These are phyloP conservation scores for Polygonum aviculare DNA, from an alignment of 148 eudicot genomes.

Conservation along the genomic window DNA sequence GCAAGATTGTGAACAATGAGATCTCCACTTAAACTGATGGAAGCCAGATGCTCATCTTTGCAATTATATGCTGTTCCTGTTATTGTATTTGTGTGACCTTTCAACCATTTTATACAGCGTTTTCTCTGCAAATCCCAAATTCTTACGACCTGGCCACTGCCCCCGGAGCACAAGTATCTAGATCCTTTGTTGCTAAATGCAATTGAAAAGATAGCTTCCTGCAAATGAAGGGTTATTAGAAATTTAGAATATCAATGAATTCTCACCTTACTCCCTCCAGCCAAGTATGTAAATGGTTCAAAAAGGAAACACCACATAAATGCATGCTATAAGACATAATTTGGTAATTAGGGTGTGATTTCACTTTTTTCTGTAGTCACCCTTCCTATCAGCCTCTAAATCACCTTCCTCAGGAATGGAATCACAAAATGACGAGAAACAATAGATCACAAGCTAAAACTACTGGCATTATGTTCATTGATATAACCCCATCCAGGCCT, in stretches of 20 bases:
- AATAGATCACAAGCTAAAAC: background rate
- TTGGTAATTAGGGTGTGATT: background rate
- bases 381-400: background rate
- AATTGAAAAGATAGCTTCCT: constrained; percentile 69
- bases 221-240: constrained; percentile 13
- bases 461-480: background rate
- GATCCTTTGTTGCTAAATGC: constrained; percentile 89
- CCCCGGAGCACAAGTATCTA: constrained; percentile 84
- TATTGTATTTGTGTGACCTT: constrained; percentile 79
- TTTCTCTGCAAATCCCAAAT: constrained; percentile 96
- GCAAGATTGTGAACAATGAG: constrained; percentile 95
- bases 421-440: background rate
- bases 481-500: background rate
- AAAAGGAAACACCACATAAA: background rate
- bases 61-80: constrained; percentile 80
- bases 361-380: background rate
- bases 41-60: constrained; percentile 96
- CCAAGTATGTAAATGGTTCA: constrained; percentile 1
- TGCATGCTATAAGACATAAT: background rate
- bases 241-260: background rate
- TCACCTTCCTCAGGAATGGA: background rate
- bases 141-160: constrained; percentile 79
- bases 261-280: background rate
- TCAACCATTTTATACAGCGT: constrained; percentile 94
- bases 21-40: constrained; percentile 76